These are phyloP conservation scores for Lactarius tabidus DNA, from an alignment of 768 basidiomycete genomes.

Conservation along the genomic window DNA sequence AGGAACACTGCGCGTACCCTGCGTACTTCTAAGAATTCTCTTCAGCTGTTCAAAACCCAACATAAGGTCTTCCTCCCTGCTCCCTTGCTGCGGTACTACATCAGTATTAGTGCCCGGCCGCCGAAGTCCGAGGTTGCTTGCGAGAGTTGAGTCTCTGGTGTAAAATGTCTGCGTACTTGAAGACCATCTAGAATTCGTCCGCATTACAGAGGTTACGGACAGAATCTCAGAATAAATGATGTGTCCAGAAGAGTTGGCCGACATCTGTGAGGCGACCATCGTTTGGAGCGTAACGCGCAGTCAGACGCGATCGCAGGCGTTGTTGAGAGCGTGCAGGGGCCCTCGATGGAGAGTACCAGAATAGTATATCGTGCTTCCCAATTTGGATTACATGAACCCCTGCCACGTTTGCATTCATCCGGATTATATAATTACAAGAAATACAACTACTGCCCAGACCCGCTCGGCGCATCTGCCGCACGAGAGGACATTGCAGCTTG, in stretches of 20 bases:
- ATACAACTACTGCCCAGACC: slow-evolving; percentile 31
- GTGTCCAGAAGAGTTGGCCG: slow-evolving; percentile 54
- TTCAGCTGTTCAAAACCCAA: slow-evolving; percentile 84
- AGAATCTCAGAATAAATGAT: slow-evolving; percentile 88
- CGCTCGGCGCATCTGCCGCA: slow-evolving; percentile 38
- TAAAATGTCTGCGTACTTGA: slow-evolving; percentile 59
- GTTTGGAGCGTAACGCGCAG: not conserved
- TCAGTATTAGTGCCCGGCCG: slow-evolving; percentile 47
- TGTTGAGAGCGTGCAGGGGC: not conserved
- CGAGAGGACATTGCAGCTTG: slow-evolving; percentile 83
- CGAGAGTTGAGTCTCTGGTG: slow-evolving; percentile 61
- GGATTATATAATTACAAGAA: slow-evolving; percentile 16
- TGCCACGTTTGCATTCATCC: not conserved
- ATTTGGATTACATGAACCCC: not conserved
- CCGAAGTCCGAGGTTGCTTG: slow-evolving; percentile 70
- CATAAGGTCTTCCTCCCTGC: slow-evolving; percentile 82
- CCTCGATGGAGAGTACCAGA: not conserved
- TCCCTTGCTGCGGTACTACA: slow-evolving; percentile 45
- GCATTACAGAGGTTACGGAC: slow-evolving; percentile 89
- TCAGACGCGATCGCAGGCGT: slow-evolving; percentile 6
- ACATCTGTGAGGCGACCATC: slow-evolving; percentile 8
- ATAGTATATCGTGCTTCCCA: slow-evolving; percentile 14
- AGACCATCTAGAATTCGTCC: slow-evolving; percentile 97
- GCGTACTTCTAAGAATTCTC: slow-evolving; percentile 62
- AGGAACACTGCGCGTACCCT: slow-evolving; percentile 42